Conservation (phyloP, 495 filamentous ascomycete genomes). For the Glonium stellatum region DNA sequence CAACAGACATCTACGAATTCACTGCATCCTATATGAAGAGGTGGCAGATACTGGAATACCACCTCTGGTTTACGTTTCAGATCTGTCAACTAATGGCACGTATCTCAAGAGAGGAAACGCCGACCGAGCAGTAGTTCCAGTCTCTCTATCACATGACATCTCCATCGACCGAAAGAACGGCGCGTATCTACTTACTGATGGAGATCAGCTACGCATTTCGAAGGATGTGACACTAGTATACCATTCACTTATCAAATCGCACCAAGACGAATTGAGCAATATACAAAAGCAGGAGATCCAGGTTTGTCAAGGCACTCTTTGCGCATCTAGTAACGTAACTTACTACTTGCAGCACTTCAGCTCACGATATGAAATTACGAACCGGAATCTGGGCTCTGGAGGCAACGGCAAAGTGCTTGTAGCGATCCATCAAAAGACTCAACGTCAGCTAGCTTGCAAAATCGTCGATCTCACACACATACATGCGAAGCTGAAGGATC, state of each 20-base stretch:
- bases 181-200: constrained; percentile 33
- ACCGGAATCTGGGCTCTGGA: constrained; percentile 33
- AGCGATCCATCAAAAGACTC: constrained; percentile 27
- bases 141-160: neutral
- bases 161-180: constrained; percentile 18
- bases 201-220: constrained; percentile 31
- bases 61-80: constrained; percentile 38
- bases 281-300: constrained; percentile 22
- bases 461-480: constrained; percentile 29
- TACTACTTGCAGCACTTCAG: constrained; percentile 23
- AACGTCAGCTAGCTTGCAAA: constrained; percentile 40
- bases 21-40: constrained; percentile 35
- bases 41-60: constrained; percentile 19
- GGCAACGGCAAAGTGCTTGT: constrained; percentile 35
- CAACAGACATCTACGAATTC: constrained; percentile 36
- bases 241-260: neutral
- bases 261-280: constrained; percentile 3
- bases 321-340: neutral
- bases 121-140: constrained; percentile 11
- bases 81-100: constrained; percentile 38
- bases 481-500: neutral
- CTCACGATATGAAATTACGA: constrained; percentile 30
- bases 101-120: constrained; percentile 16
- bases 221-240: constrained; percentile 11
- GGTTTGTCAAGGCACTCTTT: constrained; percentile 6